Conservation (phyloP, 2,329 filamentous ascomycete species). For the Trichoderma polysporum region DNA sequence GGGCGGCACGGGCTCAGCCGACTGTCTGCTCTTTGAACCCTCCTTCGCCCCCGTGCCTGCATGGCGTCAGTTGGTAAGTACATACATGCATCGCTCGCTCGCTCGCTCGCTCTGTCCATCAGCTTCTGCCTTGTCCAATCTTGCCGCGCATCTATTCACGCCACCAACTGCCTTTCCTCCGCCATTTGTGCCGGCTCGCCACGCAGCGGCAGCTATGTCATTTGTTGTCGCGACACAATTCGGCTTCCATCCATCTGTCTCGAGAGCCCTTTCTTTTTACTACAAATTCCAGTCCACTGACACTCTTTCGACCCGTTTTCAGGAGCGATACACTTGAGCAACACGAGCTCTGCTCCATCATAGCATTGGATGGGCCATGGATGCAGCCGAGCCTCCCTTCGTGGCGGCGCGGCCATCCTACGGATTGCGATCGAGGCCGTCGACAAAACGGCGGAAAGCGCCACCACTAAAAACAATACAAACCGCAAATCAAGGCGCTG, state of each 20-base stretch:
- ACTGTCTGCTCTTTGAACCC: background rate
- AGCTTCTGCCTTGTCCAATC: constrained; percentile 1
- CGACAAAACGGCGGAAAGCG: constrained; percentile 17
- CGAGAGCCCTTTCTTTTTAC: background rate
- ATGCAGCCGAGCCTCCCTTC: constrained; percentile 25
- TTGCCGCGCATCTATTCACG: background rate
- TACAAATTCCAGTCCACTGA: background rate
- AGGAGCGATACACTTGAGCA: constrained; percentile 21
- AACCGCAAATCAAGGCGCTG: background rate
- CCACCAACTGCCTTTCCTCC: background rate
- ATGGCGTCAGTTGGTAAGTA: constrained; percentile 22
- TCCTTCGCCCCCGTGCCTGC: constrained; percentile 2
- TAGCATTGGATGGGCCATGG: constrained; percentile 25
- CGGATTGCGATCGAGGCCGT: constrained; percentile 14
- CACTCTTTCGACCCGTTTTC: background rate
- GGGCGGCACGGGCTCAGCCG: background rate
- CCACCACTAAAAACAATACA: constrained; percentile 4
- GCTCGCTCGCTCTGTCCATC: constrained; percentile 9
- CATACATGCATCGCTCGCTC: constrained; percentile 7
- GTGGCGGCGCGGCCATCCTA: constrained; percentile 23
- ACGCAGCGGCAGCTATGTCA: background rate
- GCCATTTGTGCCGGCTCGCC: background rate
- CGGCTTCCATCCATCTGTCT: background rate
- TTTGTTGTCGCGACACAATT: background rate
- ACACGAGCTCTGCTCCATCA: constrained; percentile 21